Base-by-base conservation (phyloP, 768 basidiomycete genomes). In the Boletus speciosus region DNA sequence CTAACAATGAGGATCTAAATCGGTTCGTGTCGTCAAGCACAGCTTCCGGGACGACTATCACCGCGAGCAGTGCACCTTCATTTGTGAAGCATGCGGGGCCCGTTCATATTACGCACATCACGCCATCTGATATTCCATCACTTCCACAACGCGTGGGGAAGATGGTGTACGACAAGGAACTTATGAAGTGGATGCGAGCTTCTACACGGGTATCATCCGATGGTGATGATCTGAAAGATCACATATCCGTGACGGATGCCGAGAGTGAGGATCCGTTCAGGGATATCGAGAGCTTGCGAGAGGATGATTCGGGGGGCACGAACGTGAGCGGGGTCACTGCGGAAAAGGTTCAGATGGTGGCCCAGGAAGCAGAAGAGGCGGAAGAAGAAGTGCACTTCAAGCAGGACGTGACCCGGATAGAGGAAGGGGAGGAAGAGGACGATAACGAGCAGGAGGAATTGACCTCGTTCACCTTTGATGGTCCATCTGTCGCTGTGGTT, bases 21-120 rank as follows among this genome's bases (percentile, higher is more conserved):
- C 87, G 94, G 25, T 92, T 91, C 64, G 90, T 95, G 9, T 95
- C 93, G 6, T 88, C 91, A 14, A 91, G 92, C 63, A 94, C 93
- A 9, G 79, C 83, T 32, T 90, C 89, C 4, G 80, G 78, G 16
- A 88, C 87, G 12, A 88, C 86, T 16, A 67, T 88, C 47, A 88
- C 86, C 11, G 74, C 81, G 5, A 83, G 83, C 38, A 89, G 88
- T 60, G 84, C 84, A 0, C 84, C 83, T 1, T 93, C 93, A 4
- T 93, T 90, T 66, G 83, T 88, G 38, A 96, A 96, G 72, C 89
- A 91, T 59, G 69, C 85, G 31, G 89, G 90, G 5, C 86, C 89
- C 3, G 80, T 82, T 36, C 88, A 88, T 59, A 86, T 93, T 50
- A 84, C 83, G 48, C 86, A 82, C 27, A 95, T 97, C 59, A 81